Conservation (phyloP, 2,329 filamentous ascomycete species). For the Hypoxylon sp. region DNA sequence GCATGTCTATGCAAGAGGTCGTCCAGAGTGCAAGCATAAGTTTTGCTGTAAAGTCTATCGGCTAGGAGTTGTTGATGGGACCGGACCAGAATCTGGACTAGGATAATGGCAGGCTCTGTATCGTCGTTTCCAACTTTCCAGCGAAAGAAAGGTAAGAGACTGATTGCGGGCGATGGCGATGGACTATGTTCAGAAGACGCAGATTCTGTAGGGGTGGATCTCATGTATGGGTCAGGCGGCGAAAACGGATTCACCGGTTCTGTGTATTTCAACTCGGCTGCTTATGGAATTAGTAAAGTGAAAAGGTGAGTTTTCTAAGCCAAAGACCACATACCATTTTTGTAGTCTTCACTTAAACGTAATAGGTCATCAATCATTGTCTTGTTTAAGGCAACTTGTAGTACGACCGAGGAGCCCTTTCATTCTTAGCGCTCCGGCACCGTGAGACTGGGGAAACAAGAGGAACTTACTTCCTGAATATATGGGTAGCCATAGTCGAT, state of each 20-base stretch:
- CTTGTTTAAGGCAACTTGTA: background rate
- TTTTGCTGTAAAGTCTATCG: conserved; percentile 2
- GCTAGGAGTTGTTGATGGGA: conserved; percentile 1
- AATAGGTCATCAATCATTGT: conserved; percentile 3
- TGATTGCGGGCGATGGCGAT: background rate
- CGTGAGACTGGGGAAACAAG: background rate
- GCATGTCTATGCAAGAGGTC: conserved; percentile 7
- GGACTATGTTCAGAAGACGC: background rate
- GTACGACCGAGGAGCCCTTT: conserved; percentile 3
- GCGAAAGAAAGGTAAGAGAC: conserved; percentile 2
- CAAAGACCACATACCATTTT: background rate
- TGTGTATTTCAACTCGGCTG: too few species aligned
- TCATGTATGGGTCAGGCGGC: too few species aligned
- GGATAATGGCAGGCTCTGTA: conserved; percentile 4
- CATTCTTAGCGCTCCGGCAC: background rate
- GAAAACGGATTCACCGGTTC: too few species aligned
- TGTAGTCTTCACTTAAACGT: background rate
- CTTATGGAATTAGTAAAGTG: too few species aligned
- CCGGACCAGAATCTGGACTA: conserved; percentile 1
- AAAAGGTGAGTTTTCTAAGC: background rate
- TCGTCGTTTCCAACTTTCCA: conserved; percentile 2
- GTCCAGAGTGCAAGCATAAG: conserved; percentile 5
- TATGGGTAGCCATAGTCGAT: conserved; percentile 6
- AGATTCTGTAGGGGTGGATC: too few species aligned
- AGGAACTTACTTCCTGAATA: conserved; percentile 1